Percentiles rank a stretch among this genome's conserved stretches.
Conservation (phyloP, 2,329 filamentous ascomycete species). For the Aspergillus sp. region DNA sequence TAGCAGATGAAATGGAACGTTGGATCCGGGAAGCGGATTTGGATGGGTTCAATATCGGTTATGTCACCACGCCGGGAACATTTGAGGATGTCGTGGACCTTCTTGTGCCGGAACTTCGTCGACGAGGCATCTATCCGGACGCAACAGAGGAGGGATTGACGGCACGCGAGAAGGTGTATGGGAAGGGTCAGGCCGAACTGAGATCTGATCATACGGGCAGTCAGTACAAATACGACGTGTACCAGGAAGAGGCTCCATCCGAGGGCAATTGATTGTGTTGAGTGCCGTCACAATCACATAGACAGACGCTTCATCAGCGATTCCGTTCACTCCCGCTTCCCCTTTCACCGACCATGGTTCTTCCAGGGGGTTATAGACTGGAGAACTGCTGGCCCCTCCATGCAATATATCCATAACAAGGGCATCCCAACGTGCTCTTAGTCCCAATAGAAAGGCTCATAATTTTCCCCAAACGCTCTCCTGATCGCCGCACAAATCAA, state of each 20-base stretch:
- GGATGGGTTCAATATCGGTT: conserved; percentile 46
- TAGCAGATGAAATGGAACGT: conserved; percentile 50
- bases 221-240: conserved; percentile 63
- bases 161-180: conserved; percentile 62
- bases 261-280: neutral
- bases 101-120: conserved; percentile 49
- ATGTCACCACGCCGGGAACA: conserved; percentile 53
- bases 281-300: neutral
- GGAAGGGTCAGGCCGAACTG: conserved; percentile 57
- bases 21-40: conserved; percentile 48
- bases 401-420: neutral
- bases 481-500: neutral
- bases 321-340: neutral
- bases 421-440: no score
- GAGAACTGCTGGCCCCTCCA: neutral
- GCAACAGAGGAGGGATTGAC: conserved; percentile 42
- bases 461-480: neutral
- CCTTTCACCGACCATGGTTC: neutral
- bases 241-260: conserved; percentile 50
- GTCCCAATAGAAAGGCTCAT: neutral
- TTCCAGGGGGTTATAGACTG: neutral
- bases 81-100: conserved; percentile 55
- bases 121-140: conserved; percentile 43
- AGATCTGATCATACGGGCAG: conserved; percentile 61
- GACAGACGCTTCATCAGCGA: neutral